Evolutionary conservation across 371 early-diverging fungal species (phyloP).

Genomic region (Mortierella sp.): DNA sequence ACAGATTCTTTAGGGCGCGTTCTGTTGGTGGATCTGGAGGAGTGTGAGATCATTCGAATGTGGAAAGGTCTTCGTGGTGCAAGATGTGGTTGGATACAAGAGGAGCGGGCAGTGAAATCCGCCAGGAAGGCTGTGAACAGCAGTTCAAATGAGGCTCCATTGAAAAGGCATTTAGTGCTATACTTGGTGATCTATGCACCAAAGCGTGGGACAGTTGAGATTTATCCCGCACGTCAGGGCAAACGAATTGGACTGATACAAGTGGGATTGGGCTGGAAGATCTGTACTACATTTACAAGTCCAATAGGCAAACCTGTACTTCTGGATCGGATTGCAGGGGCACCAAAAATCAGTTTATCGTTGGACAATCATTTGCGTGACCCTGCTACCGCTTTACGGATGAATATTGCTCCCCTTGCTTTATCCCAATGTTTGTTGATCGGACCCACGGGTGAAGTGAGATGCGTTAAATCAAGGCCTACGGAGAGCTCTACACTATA

Average conservation of each 20-base stretch:
- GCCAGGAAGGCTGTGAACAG: neutral
- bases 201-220: slow-evolving; percentile 67
- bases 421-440: slow-evolving; percentile 67
- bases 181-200: slow-evolving; percentile 73
- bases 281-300: slow-evolving; percentile 55
- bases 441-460: slow-evolving; percentile 70
- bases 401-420: slow-evolving; percentile 34
- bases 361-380: neutral
- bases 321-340: slow-evolving; percentile 59
- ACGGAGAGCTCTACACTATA: slow-evolving; percentile 12
- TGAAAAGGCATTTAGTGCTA: slow-evolving; percentile 57
- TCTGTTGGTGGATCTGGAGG: slow-evolving; percentile 67
- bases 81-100: slow-evolving; percentile 72
- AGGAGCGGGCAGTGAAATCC: slow-evolving; percentile 28
- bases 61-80: slow-evolving; percentile 79
- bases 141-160: neutral
- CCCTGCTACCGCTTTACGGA: neutral
- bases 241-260: slow-evolving; percentile 70
- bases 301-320: slow-evolving; percentile 61
- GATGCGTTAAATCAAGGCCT: slow-evolving; percentile 30
- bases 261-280: slow-evolving; percentile 68
- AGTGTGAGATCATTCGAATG: slow-evolving; percentile 73
- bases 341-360: slow-evolving; percentile 50
- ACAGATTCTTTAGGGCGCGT: slow-evolving; percentile 76
- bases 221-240: slow-evolving; percentile 74